Evolutionary conservation across 805 yeast genomes (phyloP), one percentile per base, ranked within the genome.

Genomic region (Barnettozyma siamensis): DNA sequence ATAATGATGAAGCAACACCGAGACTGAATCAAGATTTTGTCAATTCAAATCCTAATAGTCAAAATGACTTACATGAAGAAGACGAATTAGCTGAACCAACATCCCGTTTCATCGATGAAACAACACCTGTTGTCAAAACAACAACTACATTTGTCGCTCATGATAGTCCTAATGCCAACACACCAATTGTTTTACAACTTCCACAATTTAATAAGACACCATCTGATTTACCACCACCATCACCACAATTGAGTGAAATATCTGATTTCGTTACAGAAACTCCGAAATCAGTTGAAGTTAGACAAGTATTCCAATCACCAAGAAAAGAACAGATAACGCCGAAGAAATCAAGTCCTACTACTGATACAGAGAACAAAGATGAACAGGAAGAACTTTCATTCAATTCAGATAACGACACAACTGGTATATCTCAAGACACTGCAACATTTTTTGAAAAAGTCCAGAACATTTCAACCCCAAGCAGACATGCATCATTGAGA

Each of bases 1-100:
- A 49, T 34, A 48, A 48, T 30, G 53, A 51, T 41, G 58, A 51
- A 19, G 51, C 50, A 13, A 54, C 58, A 9, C 54, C 58, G 9
- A 37, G 37, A 13, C 34, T 52, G 3, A 34, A 21, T 6, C 49
- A 51, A 17, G 41, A 35, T 3, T 27, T 39, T 2, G 33, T 31
- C 20, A 2, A 15, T 4, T 40, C 41, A 4, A 10, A 31, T n/a
- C 33, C 29, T n/a, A 28, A 8, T 24, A 21, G 33, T 39, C 26
- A 20, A 16, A 13, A 27, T 6, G 26, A 26, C 20, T 27, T 36
- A 20, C 5, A 18, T 7, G 4, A 20, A 10, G 28, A 28, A 4
- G 33, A 7, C 16, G 21, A 37, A 16, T 31, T 9, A 7, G 24
- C 9, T 21, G 9, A 21, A 21, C n/a, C n/a, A n/a, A n/a, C n/a